Percentiles rank a stretch among this genome's conserved stretches.
phyloP scores from a whole-genome alignment of 257 asterid species.

The Ehretia macrophylla region DNA sequence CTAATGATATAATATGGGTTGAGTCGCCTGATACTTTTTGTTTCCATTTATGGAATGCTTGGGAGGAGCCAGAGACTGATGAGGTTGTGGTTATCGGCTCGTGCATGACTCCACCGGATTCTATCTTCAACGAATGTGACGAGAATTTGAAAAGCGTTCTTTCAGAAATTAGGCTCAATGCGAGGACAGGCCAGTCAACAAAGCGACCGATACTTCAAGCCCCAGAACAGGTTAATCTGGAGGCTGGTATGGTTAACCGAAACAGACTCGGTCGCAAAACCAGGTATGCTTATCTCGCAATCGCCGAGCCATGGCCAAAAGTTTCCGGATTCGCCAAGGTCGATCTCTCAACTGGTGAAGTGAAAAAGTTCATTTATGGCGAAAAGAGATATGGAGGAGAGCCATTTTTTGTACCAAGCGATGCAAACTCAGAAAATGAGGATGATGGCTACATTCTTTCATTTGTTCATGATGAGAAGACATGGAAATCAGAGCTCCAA shows the following conservation, averaged over 20 bases:
- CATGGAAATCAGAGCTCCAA: conserved; percentile 34
- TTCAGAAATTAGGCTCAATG: conserved; percentile 34
- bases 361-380: conserved; percentile 31
- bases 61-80: conserved; percentile 39
- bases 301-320: conserved; percentile 50
- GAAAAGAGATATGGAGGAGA: conserved; percentile 36
- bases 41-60: conserved; percentile 47
- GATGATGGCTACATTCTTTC: conserved; percentile 38
- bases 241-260: conserved; percentile 47
- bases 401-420: conserved; percentile 32
- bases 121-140: conserved; percentile 36
- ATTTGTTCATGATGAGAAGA: conserved; percentile 39
- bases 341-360: conserved; percentile 24
- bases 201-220: conserved; percentile 17
- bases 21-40: conserved; percentile 33
- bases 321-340: conserved; percentile 45
- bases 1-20: conserved; percentile 24
- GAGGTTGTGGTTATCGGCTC: conserved; percentile 45
- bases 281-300: conserved; percentile 31
- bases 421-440: conserved; percentile 11
- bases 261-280: conserved; percentile 35
- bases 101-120: conserved; percentile 48
- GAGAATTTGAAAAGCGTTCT: conserved; percentile 27
- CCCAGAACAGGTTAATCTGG: conserved; percentile 25
- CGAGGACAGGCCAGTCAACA: conserved; percentile 29